A percentile compares a stretch with the other conserved stretches of the same genome.
Evolutionary conservation across 2,329 filamentous ascomycete genomes (phyloP).

Genomic region (Alternaria rosae): DNA sequence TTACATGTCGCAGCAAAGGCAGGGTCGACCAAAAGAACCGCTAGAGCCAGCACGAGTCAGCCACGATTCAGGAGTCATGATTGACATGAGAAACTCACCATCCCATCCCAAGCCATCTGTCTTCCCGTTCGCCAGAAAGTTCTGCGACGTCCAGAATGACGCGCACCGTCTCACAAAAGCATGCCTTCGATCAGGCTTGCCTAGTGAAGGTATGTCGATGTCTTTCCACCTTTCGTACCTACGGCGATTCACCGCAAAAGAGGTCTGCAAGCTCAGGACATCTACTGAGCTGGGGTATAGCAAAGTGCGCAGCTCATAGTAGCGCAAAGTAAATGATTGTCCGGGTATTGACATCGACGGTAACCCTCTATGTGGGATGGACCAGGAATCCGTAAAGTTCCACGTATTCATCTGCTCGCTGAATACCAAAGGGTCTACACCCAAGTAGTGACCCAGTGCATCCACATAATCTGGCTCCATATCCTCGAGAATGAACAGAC

Average conservation of each 20-base stretch:
- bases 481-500: conserved; percentile 33
- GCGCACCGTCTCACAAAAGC: conserved; percentile 27
- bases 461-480: conserved; percentile 28
- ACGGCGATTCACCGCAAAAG: not conserved
- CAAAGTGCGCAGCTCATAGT: not conserved
- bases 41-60: not conserved
- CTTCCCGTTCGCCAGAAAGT: not conserved
- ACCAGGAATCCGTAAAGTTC: conserved; percentile 29
- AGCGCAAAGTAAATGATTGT: conserved; percentile 25
- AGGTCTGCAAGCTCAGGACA: not conserved
- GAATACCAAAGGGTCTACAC: conserved; percentile 28
- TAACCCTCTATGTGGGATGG: conserved; percentile 23
- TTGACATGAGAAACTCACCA: not conserved
- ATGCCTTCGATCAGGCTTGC: conserved; percentile 16
- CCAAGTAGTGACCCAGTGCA: conserved; percentile 22
- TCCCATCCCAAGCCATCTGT: not conserved
- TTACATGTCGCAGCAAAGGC: not conserved
- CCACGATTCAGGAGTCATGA: no score
- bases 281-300: not conserved
- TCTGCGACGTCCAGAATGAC: conserved; percentile 27
- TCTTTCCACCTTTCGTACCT: conserved; percentile 20
- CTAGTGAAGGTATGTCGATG: conserved; percentile 17
- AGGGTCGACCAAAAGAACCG: not conserved
- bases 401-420: conserved; percentile 34
- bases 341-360: conserved; percentile 23